Conservation (phyloP, 805 yeast species). For the Candida cerambycidarum region DNA sequence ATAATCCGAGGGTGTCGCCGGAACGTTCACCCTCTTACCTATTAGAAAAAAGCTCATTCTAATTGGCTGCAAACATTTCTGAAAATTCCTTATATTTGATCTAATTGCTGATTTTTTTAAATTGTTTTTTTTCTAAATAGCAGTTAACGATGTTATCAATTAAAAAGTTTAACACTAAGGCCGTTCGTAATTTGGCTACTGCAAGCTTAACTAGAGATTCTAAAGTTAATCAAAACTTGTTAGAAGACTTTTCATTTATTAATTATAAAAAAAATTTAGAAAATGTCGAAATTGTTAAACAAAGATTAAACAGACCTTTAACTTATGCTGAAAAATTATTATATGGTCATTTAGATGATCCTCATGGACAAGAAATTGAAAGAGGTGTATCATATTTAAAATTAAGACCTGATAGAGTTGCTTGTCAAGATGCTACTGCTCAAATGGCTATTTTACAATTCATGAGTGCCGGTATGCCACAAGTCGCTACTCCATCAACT, state of each 20-base stretch:
- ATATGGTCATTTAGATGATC: slow-evolving; percentile 93
- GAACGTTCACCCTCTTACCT: slow-evolving; percentile 3
- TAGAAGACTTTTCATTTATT: slow-evolving; percentile 82
- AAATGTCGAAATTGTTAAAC: slow-evolving; percentile 80
- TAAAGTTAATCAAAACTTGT: slow-evolving; percentile 75
- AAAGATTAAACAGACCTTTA: slow-evolving; percentile 81
- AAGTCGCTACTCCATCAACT: slow-evolving; percentile 91
- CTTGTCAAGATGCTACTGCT: slow-evolving; percentile 98
- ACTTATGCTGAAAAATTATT: slow-evolving; percentile 94
- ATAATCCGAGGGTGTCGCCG: slow-evolving; percentile 5
- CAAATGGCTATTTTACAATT: slow-evolving; percentile 97
- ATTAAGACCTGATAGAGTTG: slow-evolving; percentile 96
- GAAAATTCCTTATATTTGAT: slow-evolving; percentile 6
- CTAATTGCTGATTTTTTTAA: slow-evolving; percentile 6
- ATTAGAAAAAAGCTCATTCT: slow-evolving; percentile 15
- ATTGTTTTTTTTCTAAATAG: slow-evolving; percentile 4
- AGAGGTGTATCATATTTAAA: slow-evolving; percentile 92
- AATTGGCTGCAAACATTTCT: slow-evolving; percentile 14
- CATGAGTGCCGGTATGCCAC: slow-evolving; percentile 91
- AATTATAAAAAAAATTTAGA: slow-evolving; percentile 89
- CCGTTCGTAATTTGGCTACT: slow-evolving; percentile 52
- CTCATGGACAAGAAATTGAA: slow-evolving; percentile 78
- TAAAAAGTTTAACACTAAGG: slow-evolving; percentile 28
- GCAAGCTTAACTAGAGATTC: slow-evolving; percentile 61
- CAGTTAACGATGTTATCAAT: slow-evolving; percentile 37